These are phyloP conservation scores for Malassezia equina DNA, from an alignment of 1,284 basidiomycete genomes.

Conservation along the genomic window DNA sequence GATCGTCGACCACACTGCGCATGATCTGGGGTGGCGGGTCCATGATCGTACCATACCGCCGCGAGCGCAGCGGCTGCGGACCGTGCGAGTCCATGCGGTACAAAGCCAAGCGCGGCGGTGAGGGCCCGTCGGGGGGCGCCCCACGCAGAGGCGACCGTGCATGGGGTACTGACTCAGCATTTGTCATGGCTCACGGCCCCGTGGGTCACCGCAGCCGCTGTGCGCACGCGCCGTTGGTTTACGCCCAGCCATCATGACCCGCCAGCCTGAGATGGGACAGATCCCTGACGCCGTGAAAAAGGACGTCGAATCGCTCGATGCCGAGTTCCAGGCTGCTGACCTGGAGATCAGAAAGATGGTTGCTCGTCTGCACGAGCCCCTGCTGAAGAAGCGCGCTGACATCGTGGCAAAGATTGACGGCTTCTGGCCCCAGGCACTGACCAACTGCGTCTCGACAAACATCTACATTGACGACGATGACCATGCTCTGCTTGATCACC, in stretches of 20 bases:
- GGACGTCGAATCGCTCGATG: slow-evolving; percentile 26
- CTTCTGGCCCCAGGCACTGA: slow-evolving; percentile 42
- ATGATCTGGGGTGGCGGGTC: background rate
- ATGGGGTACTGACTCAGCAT: background rate
- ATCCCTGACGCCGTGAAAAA: slow-evolving; percentile 17
- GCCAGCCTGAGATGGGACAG: slow-evolving; percentile 15
- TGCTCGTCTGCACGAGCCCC: slow-evolving; percentile 33
- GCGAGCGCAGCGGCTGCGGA: background rate
- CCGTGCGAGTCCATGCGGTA: background rate
- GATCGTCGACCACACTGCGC: background rate
- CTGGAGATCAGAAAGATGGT: slow-evolving; percentile 32
- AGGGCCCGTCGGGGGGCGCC: background rate
- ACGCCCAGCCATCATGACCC: slow-evolving; percentile 8
- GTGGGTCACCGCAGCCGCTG: background rate
- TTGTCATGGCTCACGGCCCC: background rate
- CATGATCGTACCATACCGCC: slow-evolving; percentile 5
- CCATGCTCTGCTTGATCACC: slow-evolving; percentile 32
- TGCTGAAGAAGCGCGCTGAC: slow-evolving; percentile 38
- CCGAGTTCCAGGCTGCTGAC: slow-evolving; percentile 31
- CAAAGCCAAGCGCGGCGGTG: background rate
- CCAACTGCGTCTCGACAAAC: slow-evolving; percentile 40
- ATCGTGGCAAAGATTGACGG: slow-evolving; percentile 30
- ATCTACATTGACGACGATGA: slow-evolving; percentile 45
- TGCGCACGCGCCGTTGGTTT: background rate
- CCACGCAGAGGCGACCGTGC: background rate